Base-by-base conservation (phyloP, 257 asterid species). In the Verbascum thapsus region DNA sequence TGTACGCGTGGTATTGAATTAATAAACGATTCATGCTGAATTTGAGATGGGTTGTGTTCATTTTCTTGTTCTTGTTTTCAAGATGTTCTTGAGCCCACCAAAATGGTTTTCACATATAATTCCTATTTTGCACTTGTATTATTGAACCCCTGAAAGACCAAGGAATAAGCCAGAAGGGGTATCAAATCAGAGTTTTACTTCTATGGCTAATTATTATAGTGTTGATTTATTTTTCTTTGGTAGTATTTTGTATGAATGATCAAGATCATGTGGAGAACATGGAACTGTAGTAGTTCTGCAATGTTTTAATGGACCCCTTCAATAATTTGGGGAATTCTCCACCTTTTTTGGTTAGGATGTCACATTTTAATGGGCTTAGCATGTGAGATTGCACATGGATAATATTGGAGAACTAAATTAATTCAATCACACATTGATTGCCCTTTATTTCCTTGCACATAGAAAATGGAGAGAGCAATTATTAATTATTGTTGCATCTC, bases 361-460 rank as follows among this genome's bases (percentile, higher is more conserved):
- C 74, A 48, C 61, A 63, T 10, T 69, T 53, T 65, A 37, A 18
- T 65, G 69, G 42, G 53, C 68, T 60, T 47, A 18, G 72, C 85
- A 79, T 74, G 91, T 78, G 80, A 71, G 65, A 32, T n/a, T 70
- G 78, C 86, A 79, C 85, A 76, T 81, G 85, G 73, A n/a, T 45
- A 64, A 68, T 71, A 64, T 71, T 63, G 86, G 75, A 72, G 49
- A 23, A 67, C 71, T 68, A 61, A 70, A 66, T 58, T 50, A 53
- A 68, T 42, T 58, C 67, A 62, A 61, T 20, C 61, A 34, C 40
- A 20, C 74, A 74, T 71, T 76, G 71, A 76, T 80, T 80, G 76
- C 18, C 53, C 55, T 61, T 34, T 55, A n/a, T 12, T 65, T 45
- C 38, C 50, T 62, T 3, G 22, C 42, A 60, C 73, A 32, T 66